phyloP scores from a whole-genome alignment of 768 basidiomycete species.

The Phanerochaete sordida region DNA sequence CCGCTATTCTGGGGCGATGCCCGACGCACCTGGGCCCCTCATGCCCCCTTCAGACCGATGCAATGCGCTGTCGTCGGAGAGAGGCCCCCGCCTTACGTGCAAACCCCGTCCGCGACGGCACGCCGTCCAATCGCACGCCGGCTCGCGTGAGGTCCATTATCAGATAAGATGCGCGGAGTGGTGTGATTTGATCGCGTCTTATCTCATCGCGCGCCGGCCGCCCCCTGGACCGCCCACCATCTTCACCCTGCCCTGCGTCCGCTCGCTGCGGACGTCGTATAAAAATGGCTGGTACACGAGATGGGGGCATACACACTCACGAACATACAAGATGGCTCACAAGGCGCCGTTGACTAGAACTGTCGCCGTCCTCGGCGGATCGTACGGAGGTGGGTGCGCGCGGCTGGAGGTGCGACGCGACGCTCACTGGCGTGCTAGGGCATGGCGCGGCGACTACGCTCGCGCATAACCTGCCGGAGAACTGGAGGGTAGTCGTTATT shows the following conservation, averaged over 20 bases:
- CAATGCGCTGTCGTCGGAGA: too few relatives aligned
- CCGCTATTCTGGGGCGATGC: too few relatives aligned
- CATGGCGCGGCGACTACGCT: conserved; percentile 45
- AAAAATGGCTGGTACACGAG: too few relatives aligned
- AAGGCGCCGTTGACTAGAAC: conserved; percentile 25
- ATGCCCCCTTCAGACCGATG: too few relatives aligned
- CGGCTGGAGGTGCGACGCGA: neutral
- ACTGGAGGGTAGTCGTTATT: conserved; percentile 53
- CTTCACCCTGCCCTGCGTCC: neutral
- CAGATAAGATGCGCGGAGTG: conserved; percentile 6
- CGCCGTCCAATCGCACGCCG: neutral
- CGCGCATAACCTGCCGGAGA: conserved; percentile 42
- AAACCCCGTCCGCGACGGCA: too few relatives aligned
- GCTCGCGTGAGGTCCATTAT: neutral
- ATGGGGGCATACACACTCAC: neutral
- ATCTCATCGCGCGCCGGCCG: conserved; percentile 7
- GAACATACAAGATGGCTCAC: neutral
- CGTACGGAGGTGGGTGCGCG: conserved; percentile 45
- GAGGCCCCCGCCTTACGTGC: too few relatives aligned
- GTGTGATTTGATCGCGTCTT: neutral
- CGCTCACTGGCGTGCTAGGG: conserved; percentile 29
- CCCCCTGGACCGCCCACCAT: too few relatives aligned
- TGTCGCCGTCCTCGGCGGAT: conserved; percentile 51
- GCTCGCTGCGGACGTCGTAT: too few relatives aligned
- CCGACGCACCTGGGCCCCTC: too few relatives aligned